A percentile compares a stretch with the other conserved stretches of the same genome.
Conservation (phyloP, 345 rosid species). For the Dovyalis caffra region DNA sequence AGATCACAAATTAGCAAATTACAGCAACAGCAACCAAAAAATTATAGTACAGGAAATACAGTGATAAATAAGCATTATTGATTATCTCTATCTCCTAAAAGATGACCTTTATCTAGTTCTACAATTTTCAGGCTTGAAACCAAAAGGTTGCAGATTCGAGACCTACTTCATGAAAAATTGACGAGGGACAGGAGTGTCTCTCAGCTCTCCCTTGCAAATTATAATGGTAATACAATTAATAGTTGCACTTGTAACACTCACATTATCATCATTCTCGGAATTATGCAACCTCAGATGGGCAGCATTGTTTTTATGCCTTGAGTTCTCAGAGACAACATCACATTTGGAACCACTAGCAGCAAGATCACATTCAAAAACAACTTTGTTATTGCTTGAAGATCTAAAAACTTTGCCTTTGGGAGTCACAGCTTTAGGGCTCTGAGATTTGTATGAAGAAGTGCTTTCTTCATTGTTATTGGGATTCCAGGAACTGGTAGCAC, state of each 20-base stretch:
- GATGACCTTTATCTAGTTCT: not conserved
- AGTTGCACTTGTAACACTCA: conserved; percentile 29
- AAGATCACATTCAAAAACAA: conserved; percentile 33
- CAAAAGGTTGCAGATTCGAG: not conserved
- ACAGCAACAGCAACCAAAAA: not conserved
- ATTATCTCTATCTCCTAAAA: not conserved
- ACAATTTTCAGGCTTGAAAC: not conserved
- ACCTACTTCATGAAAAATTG: not conserved
- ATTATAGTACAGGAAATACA: not conserved
- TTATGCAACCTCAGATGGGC: conserved; percentile 40
- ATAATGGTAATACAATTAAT: not conserved
- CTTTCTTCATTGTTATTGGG: conserved; percentile 65
- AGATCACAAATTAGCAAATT: conserved; percentile 16
- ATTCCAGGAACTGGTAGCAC: conserved; percentile 36
- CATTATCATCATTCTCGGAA: conserved; percentile 38
- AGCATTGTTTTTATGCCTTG: conserved; percentile 31
- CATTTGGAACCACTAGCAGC: conserved; percentile 50
- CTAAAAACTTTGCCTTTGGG: conserved; percentile 37
- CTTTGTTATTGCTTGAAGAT: conserved; percentile 39
- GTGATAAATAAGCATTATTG: not conserved
- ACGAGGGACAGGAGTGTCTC: too few relatives aligned
- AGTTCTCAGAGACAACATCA: conserved; percentile 42
- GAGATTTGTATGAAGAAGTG: conserved; percentile 53
- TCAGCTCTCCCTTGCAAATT: too few relatives aligned
- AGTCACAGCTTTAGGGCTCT: conserved; percentile 35